Evolutionary conservation across 2,329 filamentous ascomycete genomes (phyloP), one percentile per base, ranked within the genome.

Genomic region (Sarocladium brachiariae): DNA sequence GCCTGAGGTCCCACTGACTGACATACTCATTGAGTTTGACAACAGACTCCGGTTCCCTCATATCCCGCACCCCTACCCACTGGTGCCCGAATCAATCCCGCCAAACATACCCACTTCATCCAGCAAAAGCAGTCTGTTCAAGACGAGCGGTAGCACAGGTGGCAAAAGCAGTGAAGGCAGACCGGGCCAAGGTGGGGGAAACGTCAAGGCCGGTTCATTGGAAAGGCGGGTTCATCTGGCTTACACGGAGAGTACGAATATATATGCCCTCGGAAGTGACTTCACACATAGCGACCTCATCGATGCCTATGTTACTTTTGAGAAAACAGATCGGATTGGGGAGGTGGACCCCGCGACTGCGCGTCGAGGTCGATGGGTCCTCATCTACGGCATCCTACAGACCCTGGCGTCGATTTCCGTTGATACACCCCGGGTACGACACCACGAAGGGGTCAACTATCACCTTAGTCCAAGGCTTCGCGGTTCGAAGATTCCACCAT

Each of bases 1-100:
- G 1, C 48, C 60, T 0, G 79, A 79, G 38, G 67, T 86, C n/a
- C 78, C 80, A 2, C 74, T 87, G 56, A 84, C 81, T 0, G 82
- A 86, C 57, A 77, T 87, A 63, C 68, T 87, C 3, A 71, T 85
- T 51, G 74, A 77, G 51, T 87, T 81, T 54, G 84, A 87, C 64
- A 83, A 78, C 54, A 74, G 72, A 49, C 70, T 80, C 56, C 73
- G 75, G 7, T 84, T 80, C 59, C 83, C 83, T 3, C 81, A 86
- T 53, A 79, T 87, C 39, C 78, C 84, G 0, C 77, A 85, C 52
- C 83, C 84, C 0, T 86, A 83, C 55, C 82, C 84, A 1, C 65
- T 86, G 1, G 71, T 86, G 2, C 84, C 84, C 2, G 70, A 77
- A 38, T 73, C 74, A 0, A 71, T 74, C 27, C 63, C 69, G 1